Percentiles rank a stretch among this genome's conserved stretches.
These are phyloP conservation scores for Hyparrhenia diplandra DNA, from an alignment of 176 grass and related monocot genomes.

Conservation along the genomic window DNA sequence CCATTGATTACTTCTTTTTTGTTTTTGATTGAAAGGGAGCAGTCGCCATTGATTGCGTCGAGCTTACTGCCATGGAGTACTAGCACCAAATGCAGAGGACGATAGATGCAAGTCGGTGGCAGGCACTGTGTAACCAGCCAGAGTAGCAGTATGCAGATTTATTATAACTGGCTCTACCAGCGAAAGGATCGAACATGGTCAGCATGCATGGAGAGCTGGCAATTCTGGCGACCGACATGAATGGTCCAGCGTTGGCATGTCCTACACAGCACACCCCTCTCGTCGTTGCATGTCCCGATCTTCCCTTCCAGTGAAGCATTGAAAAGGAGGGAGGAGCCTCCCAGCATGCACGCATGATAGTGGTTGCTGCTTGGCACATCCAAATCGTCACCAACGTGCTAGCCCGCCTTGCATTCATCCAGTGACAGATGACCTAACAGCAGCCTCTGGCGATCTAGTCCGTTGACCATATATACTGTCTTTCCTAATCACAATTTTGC, in stretches of 20 bases:
- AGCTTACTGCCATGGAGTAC: not conserved
- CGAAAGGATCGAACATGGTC: not conserved
- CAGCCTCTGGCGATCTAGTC: not conserved
- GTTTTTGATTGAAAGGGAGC: not conserved
- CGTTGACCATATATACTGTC: not conserved
- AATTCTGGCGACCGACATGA: conserved; percentile 10
- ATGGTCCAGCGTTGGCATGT: conserved; percentile 29
- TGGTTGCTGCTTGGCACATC: not conserved
- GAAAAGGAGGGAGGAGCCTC: not conserved
- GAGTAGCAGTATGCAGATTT: not conserved
- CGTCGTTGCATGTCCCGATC: not conserved
- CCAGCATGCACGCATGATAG: not conserved
- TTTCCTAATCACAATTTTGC: not conserved
- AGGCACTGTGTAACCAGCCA: conserved; percentile 10
- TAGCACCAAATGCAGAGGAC: conserved; percentile 1
- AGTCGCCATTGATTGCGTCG: not conserved
- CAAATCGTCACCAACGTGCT: not conserved
- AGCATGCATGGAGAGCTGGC: not conserved
- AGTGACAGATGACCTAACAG: not conserved
- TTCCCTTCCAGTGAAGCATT: not conserved
- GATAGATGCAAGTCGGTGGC: conserved; percentile 7
- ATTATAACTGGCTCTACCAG: not conserved
- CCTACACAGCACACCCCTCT: not conserved
- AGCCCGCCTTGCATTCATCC: not conserved
- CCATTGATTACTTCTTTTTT: not conserved